Evolutionary conservation across 1,139 yeast species (phyloP).

Genomic region (Arxiozyma heterogenica): DNA sequence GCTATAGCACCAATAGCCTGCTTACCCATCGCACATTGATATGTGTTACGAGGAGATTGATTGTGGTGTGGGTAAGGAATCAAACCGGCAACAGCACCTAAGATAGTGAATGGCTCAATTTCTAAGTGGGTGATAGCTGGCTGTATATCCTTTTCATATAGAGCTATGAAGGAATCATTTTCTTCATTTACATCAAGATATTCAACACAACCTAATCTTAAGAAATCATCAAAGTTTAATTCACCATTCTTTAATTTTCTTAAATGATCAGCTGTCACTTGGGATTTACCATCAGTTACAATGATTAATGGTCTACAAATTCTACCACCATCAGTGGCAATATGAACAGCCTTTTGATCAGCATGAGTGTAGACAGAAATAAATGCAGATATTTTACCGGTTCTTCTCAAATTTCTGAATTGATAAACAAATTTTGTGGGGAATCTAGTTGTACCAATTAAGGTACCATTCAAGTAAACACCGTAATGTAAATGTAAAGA

Average conservation of each 20-base stretch:
- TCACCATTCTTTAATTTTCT: slow-evolving; percentile 52
- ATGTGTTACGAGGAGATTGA: slow-evolving; percentile 96
- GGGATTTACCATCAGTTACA: slow-evolving; percentile 61
- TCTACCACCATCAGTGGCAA: slow-evolving; percentile 98
- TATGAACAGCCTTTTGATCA: slow-evolving; percentile 88
- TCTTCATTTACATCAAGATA: slow-evolving; percentile 97
- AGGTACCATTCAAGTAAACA: slow-evolving; percentile 85
- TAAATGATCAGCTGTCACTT: slow-evolving; percentile 65
- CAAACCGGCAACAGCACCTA: slow-evolving; percentile 97
- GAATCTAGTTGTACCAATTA: slow-evolving; percentile 80
- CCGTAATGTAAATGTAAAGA: slow-evolving; percentile 78
- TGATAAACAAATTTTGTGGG: slow-evolving; percentile 71
- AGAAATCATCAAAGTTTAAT: slow-evolving; percentile 82
- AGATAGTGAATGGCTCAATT: slow-evolving; percentile 90
- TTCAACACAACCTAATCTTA: slow-evolving; percentile 80
- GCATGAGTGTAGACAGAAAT: slow-evolving; percentile 83
- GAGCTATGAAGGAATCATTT: slow-evolving; percentile 86
- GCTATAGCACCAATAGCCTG: slow-evolving; percentile 99
- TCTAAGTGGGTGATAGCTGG: slow-evolving; percentile 76
- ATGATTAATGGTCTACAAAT: slow-evolving; percentile 94
- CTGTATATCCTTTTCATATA: slow-evolving; percentile 61
- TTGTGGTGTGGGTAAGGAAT: slow-evolving; percentile 99
- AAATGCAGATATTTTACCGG: slow-evolving; percentile 81
- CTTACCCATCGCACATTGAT: slow-evolving; percentile 99
- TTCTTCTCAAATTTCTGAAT: slow-evolving; percentile 73